Conservation (phyloP, 2,329 filamentous ascomycete genomes). For the Apiospora phragmitis region DNA sequence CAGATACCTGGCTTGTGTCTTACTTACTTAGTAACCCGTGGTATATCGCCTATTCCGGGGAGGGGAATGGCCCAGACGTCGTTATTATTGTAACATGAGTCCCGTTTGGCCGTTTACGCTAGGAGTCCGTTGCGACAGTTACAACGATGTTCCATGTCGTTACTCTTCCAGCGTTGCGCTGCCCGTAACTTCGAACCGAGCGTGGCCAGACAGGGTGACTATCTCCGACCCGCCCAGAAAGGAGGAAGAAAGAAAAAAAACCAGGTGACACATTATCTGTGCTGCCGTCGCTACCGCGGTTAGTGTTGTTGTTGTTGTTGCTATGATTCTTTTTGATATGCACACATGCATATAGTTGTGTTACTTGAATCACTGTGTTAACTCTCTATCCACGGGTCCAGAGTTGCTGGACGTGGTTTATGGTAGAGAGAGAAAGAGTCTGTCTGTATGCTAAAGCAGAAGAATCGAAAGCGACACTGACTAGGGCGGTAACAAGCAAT, state of each 20-base stretch:
- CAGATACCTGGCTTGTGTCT: constrained; percentile 5
- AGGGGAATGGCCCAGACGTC: background rate
- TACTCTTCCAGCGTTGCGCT: background rate
- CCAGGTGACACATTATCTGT: background rate
- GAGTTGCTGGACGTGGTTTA: background rate
- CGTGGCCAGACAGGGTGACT: background rate
- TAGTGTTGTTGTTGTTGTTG: background rate
- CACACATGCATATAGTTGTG: background rate
- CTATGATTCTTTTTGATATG: background rate
- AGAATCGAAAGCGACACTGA: background rate
- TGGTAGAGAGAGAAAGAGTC: background rate
- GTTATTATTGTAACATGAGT: background rate
- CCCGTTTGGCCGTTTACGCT: background rate
- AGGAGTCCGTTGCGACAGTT: background rate
- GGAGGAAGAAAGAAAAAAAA: background rate
- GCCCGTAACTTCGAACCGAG: background rate
- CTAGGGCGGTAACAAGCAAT: background rate
- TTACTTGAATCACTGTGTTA: background rate
- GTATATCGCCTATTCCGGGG: background rate
- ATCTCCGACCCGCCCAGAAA: background rate
- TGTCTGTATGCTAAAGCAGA: background rate
- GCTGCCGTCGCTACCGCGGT: background rate
- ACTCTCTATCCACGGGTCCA: background rate
- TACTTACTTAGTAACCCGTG: background rate
- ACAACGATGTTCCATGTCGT: background rate